Base-by-base conservation (phyloP, 768 basidiomycete species). In the Mycena leptocephala region DNA sequence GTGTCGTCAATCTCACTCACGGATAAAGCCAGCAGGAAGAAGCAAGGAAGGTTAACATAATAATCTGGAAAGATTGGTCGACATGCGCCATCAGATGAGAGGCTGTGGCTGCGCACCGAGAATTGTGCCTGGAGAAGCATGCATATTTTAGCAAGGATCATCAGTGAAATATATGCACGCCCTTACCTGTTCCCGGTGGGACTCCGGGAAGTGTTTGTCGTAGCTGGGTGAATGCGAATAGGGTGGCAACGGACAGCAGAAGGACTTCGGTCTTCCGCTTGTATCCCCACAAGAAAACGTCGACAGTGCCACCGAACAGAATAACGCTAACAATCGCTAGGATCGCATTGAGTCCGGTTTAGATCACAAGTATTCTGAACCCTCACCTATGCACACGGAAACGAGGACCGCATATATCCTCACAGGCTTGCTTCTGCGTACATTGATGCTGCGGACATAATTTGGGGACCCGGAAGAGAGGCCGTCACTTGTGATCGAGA, bases 11-110 rank as follows among this genome's bases (percentile, higher is more conserved):
- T n/a, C n/a, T n/a, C n/a, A 58, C 61, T 37, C 22, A 62, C 61
- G 18, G 61, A 37, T 9, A 39, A 22, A 11, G 61, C 61, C 22
- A 62, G n/a, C 20, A 62, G n/a, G 24, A 62, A 37, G 61, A 62
- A 62, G 20, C 61, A 62, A n/a, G 61, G 61, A 8, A 62, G 37
- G 61, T 62, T 62, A 16, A 62, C n/a, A 39, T 39, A 62, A 62
- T 39, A 62, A 37, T 62, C 35, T 62, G 35, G 5, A 61, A 11
- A 14, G 35, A 39, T 22, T 6, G 7, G 13, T n/a, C 22, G 10
- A 28, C 28, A 26, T 37, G 8, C 35, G 16, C 22, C 22, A 16
- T 13, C 39, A 16, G n/a, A n/a, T n/a, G n/a, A n/a, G n/a, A n/a
- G n/a, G n/a, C n/a, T n/a, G n/a, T n/a, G n/a, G n/a, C n/a, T n/a